Conservation (phyloP, 2,329 filamentous ascomycete genomes). For the Phyllosticta citriasiana region DNA sequence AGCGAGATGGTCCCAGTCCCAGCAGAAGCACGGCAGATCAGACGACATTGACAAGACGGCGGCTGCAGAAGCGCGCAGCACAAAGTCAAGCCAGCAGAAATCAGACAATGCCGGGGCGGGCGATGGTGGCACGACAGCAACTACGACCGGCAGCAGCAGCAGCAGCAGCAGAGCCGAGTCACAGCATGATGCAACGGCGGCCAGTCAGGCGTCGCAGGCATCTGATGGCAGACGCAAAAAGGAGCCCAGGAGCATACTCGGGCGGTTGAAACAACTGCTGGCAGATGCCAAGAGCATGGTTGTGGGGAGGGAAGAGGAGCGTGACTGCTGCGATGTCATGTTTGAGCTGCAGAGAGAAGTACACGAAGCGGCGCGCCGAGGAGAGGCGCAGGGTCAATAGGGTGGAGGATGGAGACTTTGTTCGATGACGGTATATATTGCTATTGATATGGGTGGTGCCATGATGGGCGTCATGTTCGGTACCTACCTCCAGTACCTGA, state of each 20-base stretch:
- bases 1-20: not conserved
- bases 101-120: slow-evolving; percentile 1
- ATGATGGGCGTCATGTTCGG: not conserved
- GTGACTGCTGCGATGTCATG: slow-evolving; percentile 65
- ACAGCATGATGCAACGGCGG: not conserved
- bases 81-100: not conserved
- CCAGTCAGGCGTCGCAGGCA: slow-evolving; percentile 6
- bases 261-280: slow-evolving; percentile 46
- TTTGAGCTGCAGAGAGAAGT: slow-evolving; percentile 69
- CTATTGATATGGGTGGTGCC: too few species aligned
- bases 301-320: slow-evolving; percentile 55
- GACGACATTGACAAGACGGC: not conserved
- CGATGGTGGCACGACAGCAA: slow-evolving; percentile 2
- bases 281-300: slow-evolving; percentile 48
- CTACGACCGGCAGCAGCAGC: not conserved
- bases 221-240: not conserved
- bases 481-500: too few species aligned
- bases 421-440: not conserved
- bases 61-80: not conserved
- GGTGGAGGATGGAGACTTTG: not conserved
- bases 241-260: slow-evolving; percentile 42
- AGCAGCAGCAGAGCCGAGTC: not conserved
- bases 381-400: slow-evolving; percentile 6
- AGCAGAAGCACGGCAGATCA: not conserved
- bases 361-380: slow-evolving; percentile 56